These are phyloP conservation scores for Staphylotrichum tortipilum DNA, from an alignment of 495 filamentous ascomycete genomes.

Conservation along the genomic window DNA sequence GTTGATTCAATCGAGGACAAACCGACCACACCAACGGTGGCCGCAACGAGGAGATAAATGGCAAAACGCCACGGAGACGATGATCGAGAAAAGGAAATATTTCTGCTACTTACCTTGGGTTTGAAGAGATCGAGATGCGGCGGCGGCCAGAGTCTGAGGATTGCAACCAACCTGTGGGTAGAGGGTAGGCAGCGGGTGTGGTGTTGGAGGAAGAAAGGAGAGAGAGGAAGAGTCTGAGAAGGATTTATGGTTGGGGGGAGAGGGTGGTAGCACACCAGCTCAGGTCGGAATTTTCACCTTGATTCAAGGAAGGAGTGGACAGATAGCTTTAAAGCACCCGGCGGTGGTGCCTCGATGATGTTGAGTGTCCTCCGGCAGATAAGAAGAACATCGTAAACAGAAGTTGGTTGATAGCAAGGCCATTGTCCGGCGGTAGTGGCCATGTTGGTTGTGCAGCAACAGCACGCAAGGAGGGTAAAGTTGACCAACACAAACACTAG, in stretches of 20 bases:
- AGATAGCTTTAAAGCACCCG: too few species aligned
- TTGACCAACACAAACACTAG: too few species aligned
- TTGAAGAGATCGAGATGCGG: neutral
- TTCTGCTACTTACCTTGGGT: neutral
- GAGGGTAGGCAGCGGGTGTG: neutral
- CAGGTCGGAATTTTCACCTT: neutral
- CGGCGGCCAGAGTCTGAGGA: neutral
- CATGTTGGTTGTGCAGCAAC: too few species aligned
- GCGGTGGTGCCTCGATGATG: too few species aligned
- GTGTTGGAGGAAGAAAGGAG: slow-evolving; percentile 6
- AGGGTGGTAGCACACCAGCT: neutral
- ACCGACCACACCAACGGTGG: neutral
- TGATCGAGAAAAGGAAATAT: neutral
- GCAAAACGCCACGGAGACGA: too few species aligned
- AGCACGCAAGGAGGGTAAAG: too few species aligned
- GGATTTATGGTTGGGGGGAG: neutral
- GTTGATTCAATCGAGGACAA: neutral
- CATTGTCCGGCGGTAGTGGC: too few species aligned
- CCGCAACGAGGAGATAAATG: neutral
- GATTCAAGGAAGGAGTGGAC: too few species aligned
- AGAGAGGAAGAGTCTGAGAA: slow-evolving; percentile 7
- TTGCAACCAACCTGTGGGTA: neutral
- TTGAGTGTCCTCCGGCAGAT: too few species aligned
- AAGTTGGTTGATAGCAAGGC: too few species aligned
- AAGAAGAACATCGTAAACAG: too few species aligned